Base-by-base conservation (phyloP, 345 rosid species). In the Eutrema heterophyllum region DNA sequence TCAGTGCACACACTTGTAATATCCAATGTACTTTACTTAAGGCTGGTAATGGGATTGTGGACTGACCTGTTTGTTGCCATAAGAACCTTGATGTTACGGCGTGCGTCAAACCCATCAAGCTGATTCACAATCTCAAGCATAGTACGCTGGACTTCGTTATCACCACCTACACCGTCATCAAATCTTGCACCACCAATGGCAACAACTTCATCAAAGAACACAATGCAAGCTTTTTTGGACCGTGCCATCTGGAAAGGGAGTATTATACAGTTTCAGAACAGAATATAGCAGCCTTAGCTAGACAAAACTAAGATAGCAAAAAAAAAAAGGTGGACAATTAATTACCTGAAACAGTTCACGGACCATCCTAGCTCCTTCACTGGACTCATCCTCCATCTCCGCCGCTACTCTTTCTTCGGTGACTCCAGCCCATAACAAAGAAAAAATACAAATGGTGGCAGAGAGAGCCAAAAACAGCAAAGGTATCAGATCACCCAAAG, bases 331-430 rank as follows among this genome's bases (percentile, higher is more conserved):
- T 14, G 15, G 30, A 24, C 33, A 11, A 26, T 10, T 24, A 18
- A 67, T 80, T 57, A 91, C 98, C 97, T 93, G 98, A 70, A 93
- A 93, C 6, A 93, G 81, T 53, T 93, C 98, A 38, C 98, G 89
- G 71, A 93, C 98, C 96, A 93, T 93, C 36, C 97, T 84, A 30
- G 98, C 98, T 66, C 97, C 98, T 76, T 93, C 97, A 48, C 96
- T n/a, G n/a, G n/a, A n/a, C n/a, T n/a, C n/a, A n/a, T n/a, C n/a
- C n/a, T n/a, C n/a, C n/a, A n/a, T n/a, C n/a, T n/a, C n/a, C n/a
- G n/a, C n/a, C n/a, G n/a, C n/a, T n/a, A n/a, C n/a, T n/a, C n/a
- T n/a, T n/a, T n/a, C n/a, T n/a, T n/a, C n/a, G n/a, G n/a, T n/a
- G n/a, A n/a, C 30, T 33, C 10, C 29, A 65, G 16, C 38, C 32